A percentile compares a stretch with the other conserved stretches of the same genome.
Conservation (phyloP, 352 stramenopile species). For the Phytopythium boreale region DNA sequence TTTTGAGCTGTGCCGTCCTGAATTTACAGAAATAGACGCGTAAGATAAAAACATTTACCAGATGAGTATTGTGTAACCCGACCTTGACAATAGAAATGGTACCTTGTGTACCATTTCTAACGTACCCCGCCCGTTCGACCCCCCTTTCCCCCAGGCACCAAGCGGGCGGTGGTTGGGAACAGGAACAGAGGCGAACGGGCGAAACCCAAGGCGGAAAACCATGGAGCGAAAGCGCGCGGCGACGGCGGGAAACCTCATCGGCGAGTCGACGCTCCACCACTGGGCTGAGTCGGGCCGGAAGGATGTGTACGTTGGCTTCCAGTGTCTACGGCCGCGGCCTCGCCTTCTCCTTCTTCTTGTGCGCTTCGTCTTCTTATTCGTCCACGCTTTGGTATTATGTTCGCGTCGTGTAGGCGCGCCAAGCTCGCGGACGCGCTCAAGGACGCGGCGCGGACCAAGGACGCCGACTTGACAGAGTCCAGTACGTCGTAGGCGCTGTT, state of each 20-base stretch:
- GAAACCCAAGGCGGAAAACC: background rate
- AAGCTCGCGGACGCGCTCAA: constrained; percentile 39
- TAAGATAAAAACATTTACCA: no score
- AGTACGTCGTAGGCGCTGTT: background rate
- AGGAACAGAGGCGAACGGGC: background rate
- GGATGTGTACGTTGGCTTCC: constrained; percentile 43
- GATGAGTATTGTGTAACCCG: no score
- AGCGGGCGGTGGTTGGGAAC: background rate
- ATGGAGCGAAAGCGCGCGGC: constrained; percentile 25
- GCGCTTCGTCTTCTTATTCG: background rate
- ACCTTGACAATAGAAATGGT: no score
- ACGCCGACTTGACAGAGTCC: background rate
- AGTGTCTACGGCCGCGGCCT: no score
- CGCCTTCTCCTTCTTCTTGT: background rate
- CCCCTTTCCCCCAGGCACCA: no score
- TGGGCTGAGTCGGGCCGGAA: constrained; percentile 57
- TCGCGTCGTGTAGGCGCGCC: constrained; percentile 19
- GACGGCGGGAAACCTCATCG: constrained; percentile 37
- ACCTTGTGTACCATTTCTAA: no score
- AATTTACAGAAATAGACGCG: no score
- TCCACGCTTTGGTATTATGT: background rate
- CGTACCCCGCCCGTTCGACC: no score
- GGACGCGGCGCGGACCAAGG: constrained; percentile 12
- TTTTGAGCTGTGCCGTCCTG: no score
- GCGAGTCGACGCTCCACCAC: constrained; percentile 53